Evolutionary conservation across 1,284 basidiomycete species (phyloP).

Genomic region (Sporisorium reilianum): DNA sequence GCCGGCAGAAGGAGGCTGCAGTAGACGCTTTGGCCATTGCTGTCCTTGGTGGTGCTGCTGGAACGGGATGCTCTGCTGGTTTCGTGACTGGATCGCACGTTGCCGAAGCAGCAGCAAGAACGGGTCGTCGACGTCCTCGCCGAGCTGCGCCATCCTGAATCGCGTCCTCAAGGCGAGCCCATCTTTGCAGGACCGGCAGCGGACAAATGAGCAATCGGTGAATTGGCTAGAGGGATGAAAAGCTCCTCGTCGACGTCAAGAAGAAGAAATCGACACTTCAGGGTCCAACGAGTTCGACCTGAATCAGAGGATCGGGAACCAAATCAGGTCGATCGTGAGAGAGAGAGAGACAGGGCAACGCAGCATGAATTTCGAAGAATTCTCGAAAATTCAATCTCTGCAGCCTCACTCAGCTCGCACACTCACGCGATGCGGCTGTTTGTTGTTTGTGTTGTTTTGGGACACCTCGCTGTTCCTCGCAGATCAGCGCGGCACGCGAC

Average conservation of each 20-base stretch:
- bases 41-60: background rate
- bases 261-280: background rate
- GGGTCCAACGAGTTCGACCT: background rate
- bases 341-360: background rate
- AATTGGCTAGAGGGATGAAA: background rate
- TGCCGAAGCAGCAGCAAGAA: constrained; percentile 38
- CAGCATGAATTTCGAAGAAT: background rate
- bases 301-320: background rate
- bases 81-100: constrained; percentile 23
- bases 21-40: constrained; percentile 23
- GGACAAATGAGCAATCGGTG: too few species aligned
- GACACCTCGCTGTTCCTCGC: background rate
- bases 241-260: constrained; percentile 1
- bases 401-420: background rate
- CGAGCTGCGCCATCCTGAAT: background rate
- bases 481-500: constrained; percentile 8
- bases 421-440: background rate
- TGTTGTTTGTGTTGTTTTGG: too few species aligned
- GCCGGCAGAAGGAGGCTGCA: constrained; percentile 14
- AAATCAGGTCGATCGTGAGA: background rate
- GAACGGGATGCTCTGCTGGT: constrained; percentile 27
- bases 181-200: background rate
- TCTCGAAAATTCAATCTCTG: constrained; percentile 3
- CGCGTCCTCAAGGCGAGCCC: background rate
- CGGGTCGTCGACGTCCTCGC: constrained; percentile 25